phyloP scores from a whole-genome alignment of 176 grass and related monocot genomes.

The Oryza officinalis region DNA sequence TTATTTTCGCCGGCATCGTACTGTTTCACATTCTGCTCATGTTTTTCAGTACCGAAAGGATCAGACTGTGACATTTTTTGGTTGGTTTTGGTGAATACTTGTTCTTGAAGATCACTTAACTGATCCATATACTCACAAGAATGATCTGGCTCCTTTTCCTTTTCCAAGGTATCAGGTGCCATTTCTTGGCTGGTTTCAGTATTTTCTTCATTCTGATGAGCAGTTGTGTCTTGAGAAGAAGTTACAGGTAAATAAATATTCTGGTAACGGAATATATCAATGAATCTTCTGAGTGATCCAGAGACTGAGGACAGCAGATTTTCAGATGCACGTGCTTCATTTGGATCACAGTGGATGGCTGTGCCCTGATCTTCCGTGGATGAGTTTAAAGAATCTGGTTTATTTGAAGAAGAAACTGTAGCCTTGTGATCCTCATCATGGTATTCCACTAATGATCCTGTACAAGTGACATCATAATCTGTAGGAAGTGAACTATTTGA shows the following conservation, averaged over 20 bases:
- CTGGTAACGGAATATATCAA: slow-evolving; percentile 32
- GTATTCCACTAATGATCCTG: neutral
- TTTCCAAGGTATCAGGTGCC: neutral
- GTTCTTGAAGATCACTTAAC: slow-evolving; percentile 20
- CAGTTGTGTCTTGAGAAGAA: slow-evolving; percentile 47
- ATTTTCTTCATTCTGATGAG: slow-evolving; percentile 42
- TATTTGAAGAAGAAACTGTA: neutral
- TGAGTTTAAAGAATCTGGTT: neutral
- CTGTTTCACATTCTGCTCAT: slow-evolving; percentile 22
- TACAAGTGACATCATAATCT: slow-evolving; percentile 31
- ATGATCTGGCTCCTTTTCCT: neutral
- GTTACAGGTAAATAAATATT: slow-evolving; percentile 58
- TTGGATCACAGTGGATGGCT: slow-evolving; percentile 27
- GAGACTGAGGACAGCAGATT: slow-evolving; percentile 16
- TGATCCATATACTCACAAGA: slow-evolving; percentile 38
- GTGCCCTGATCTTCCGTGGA: neutral
- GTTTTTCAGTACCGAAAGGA: slow-evolving; percentile 3
- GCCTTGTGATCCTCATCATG: neutral
- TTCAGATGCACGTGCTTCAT: slow-evolving; percentile 26
- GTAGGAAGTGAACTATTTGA: slow-evolving; percentile 22
- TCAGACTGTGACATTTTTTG: neutral
- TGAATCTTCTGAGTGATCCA: slow-evolving; percentile 35
- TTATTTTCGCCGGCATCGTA: slow-evolving; percentile 31
- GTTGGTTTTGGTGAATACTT: slow-evolving; percentile 29
- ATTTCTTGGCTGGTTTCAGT: slow-evolving; percentile 33